phyloP scores from a whole-genome alignment of 768 basidiomycete genomes.

The Cyclocybe aegerita region DNA sequence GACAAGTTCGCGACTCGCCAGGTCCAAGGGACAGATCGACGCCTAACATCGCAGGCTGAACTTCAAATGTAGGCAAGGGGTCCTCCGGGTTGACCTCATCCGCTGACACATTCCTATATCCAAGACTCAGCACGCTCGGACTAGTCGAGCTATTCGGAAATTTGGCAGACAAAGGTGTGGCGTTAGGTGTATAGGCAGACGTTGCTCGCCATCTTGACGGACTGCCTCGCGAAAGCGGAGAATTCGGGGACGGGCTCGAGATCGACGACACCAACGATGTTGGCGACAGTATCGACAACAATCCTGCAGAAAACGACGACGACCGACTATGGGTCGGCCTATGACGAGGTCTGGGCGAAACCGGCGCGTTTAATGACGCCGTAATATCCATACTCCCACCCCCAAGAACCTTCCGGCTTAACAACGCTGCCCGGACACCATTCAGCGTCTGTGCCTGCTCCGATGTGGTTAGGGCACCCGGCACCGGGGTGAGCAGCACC shows the following conservation, averaged over 20 bases:
- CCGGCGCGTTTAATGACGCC: constrained; percentile 34
- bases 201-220: constrained; percentile 11
- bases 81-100: constrained; percentile 57
- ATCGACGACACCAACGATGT: constrained; percentile 24
- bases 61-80: constrained; percentile 83
- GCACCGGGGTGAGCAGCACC: constrained; percentile 51
- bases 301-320: constrained; percentile 49
- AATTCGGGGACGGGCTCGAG: constrained; percentile 11
- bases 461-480: constrained; percentile 34
- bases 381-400: constrained; percentile 84
- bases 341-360: constrained; percentile 18
- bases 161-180: constrained; percentile 14
- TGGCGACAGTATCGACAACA: constrained; percentile 50
- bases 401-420: constrained; percentile 52
- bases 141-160: constrained; percentile 13
- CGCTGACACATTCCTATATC: constrained; percentile 9
- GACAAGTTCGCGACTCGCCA: constrained; percentile 85
- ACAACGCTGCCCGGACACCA: constrained; percentile 48
- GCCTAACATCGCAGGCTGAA: constrained; percentile 83
- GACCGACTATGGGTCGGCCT: constrained; percentile 47
- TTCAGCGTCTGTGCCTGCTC: constrained; percentile 47
- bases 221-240: constrained; percentile 1
- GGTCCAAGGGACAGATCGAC: constrained; percentile 82
- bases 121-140: constrained; percentile 11
- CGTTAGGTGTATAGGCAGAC: constrained; percentile 7